These are phyloP conservation scores for Hemerocallis citrina DNA, from an alignment of 106 monocot species.

Conservation along the genomic window DNA sequence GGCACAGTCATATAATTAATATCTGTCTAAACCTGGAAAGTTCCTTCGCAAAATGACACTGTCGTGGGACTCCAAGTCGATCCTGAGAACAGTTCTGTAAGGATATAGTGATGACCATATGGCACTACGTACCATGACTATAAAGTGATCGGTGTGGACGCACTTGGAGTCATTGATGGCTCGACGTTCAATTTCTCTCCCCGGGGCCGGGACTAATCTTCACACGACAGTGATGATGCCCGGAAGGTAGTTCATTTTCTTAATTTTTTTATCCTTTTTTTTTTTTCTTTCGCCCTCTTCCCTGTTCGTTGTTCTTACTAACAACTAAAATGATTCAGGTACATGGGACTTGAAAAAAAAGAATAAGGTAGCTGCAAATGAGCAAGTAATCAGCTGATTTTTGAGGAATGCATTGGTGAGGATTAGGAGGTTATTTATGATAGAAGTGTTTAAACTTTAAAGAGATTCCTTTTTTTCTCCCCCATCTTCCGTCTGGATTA, in stretches of 20 bases:
- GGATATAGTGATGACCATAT: conserved; percentile 90
- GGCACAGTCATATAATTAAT: no score
- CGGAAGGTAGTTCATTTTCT: conserved; percentile 43
- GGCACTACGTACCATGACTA: conserved; percentile 81
- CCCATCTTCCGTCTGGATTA: no score
- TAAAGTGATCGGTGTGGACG: conserved; percentile 49
- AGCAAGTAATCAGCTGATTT: no score
- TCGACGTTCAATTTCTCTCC: conserved; percentile 76
- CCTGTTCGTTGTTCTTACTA: not conserved
- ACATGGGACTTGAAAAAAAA: conserved; percentile 38
- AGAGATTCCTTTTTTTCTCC: no score
- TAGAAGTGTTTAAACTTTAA: no score
- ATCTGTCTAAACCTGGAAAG: no score
- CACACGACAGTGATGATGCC: conserved; percentile 98
- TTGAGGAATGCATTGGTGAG: no score
- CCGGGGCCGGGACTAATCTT: conserved; percentile 82
- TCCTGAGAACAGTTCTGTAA: conserved; percentile 65
- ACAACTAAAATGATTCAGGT: conserved; percentile 17
- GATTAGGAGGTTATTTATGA: no score
- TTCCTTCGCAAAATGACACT: no score
- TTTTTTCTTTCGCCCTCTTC: not conserved
- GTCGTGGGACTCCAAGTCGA: conserved; percentile 50
- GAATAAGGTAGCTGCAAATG: not conserved
- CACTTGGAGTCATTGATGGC: conserved; percentile 65
- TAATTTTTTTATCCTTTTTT: not conserved